Percentiles rank a stretch among this genome's conserved stretches.
Conservation (phyloP, 805 yeast genomes). For the Ogataea dorogensis region DNA sequence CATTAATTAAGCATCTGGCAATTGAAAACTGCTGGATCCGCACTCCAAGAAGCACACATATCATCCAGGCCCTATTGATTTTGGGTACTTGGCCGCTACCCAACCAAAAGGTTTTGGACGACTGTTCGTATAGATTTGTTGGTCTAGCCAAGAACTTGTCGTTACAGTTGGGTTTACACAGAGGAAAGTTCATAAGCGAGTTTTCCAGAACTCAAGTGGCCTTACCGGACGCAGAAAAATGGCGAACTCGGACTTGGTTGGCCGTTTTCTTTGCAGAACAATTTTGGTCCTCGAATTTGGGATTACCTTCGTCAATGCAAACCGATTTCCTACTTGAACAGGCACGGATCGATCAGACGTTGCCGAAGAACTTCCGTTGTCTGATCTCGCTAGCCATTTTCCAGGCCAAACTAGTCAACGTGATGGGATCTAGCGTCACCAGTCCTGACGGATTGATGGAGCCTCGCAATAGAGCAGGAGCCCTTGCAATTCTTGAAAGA, state of each 20-base stretch:
- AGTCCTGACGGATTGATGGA: conserved; percentile 89
- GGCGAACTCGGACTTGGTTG: conserved; percentile 93
- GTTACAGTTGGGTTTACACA: conserved; percentile 82
- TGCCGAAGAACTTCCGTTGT: conserved; percentile 72
- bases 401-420: conserved; percentile 77
- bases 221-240: conserved; percentile 84
- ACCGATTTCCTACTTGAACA: conserved; percentile 80
- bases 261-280: conserved; percentile 86
- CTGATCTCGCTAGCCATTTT: conserved; percentile 73
- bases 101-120: conserved; percentile 87
- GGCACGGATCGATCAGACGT: conserved; percentile 62
- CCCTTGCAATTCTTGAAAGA: conserved; percentile 71
- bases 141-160: conserved; percentile 85
- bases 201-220: conserved; percentile 87
- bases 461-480: conserved; percentile 77
- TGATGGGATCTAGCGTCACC: conserved; percentile 83
- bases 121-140: conserved; percentile 83
- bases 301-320: conserved; percentile 82
- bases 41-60: conserved; percentile 92
- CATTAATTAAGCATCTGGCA: conserved; percentile 79
- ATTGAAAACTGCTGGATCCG: conserved; percentile 91
- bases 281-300: conserved; percentile 84
- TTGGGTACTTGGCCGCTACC: conserved; percentile 91
- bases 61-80: conserved; percentile 85
- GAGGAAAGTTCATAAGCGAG: conserved; percentile 89